Evolutionary conservation across 1,139 yeast genomes (phyloP), one percentile per base, ranked within the genome.

Genomic region (Geotrichum carabidarum): DNA sequence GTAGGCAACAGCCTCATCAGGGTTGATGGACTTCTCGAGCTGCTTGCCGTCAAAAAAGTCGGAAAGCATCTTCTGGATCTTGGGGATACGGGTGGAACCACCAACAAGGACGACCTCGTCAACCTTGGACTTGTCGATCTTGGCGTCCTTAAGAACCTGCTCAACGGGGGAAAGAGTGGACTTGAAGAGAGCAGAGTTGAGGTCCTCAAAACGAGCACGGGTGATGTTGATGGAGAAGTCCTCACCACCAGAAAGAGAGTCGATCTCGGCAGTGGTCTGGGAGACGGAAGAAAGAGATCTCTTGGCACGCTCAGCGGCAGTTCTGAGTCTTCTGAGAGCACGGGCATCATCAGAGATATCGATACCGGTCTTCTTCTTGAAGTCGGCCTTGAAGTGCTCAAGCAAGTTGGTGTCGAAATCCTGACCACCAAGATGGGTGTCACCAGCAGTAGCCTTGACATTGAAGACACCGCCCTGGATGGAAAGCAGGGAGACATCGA

Each of bases 401-500:
- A 86, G 86, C 70, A 86, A 76, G 78, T 86, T 82, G 78, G 84
- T 82, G 75, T 86, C 94, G 74, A 86, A 85, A 76, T 85, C 94
- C 62, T 78, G 82, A 44, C 58, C 58, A 49, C 58, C 58, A 41
- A 56, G 51, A 44, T 56, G 58, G 54, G 58, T 56, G 47, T 56
- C 56, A 50, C 97, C 97, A 58, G 96, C 96, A 65, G 97, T 90
- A 61, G 97, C 91, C 81, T 89, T 88, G 68, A 90, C 97, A 76
- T 90, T 95, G 74, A 90, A 90, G 65, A 90, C 87, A 81, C 97
- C 97, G 63, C 89, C 96, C 74, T 90, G 95, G 72, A 90, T 90
- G 55, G 93, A 84, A 66, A 90, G 80, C 64, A 90, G 79, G 44
- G 97, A 90, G 57, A 90, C 97, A 86, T 90, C 97, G 74, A 90